These are phyloP conservation scores for Arthrobotrys entomopaga DNA, from an alignment of 2,329 filamentous ascomycete genomes.

Conservation along the genomic window DNA sequence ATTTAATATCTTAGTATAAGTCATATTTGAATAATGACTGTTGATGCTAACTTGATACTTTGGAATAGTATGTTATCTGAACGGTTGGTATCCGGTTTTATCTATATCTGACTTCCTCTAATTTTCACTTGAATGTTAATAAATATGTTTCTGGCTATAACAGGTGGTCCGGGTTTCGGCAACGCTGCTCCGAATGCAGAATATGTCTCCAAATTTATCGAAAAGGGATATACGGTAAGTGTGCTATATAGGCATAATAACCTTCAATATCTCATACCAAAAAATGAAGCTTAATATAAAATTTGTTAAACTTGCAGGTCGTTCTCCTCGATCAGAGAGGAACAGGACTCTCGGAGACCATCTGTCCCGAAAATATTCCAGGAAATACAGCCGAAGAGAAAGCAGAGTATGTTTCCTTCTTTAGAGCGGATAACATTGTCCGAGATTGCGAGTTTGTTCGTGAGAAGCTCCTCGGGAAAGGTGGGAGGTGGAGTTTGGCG, in stretches of 20 bases:
- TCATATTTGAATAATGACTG: neutral
- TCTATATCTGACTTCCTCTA: too few species aligned
- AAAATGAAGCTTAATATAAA: neutral
- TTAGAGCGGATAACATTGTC: conserved; percentile 88
- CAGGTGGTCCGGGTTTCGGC: conserved; percentile 45
- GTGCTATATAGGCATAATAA: too few species aligned
- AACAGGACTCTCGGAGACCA: conserved; percentile 83
- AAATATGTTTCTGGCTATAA: neutral
- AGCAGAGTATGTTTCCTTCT: conserved; percentile 81
- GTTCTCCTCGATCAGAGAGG: conserved; percentile 91
- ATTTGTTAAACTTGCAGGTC: too few species aligned
- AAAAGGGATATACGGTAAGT: conserved; percentile 38
- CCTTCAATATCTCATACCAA: neutral
- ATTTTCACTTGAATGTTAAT: too few species aligned
- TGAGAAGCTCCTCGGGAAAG: conserved; percentile 70
- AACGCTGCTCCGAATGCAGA: conserved; percentile 34
- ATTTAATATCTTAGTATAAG: neutral
- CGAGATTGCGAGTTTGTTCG: conserved; percentile 88
- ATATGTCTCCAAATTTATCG: conserved; percentile 39
- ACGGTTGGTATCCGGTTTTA: conserved; percentile 21
- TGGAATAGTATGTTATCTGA: conserved; percentile 40
- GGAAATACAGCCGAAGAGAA: conserved; percentile 73
- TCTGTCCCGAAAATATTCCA: conserved; percentile 77
- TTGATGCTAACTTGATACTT: neutral
- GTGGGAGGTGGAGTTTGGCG: conserved; percentile 83